Percentiles rank a stretch among this genome's conserved stretches.
Conservation (phyloP, 2,329 filamentous ascomycete genomes). For the Zasmidium citrigriseum region DNA sequence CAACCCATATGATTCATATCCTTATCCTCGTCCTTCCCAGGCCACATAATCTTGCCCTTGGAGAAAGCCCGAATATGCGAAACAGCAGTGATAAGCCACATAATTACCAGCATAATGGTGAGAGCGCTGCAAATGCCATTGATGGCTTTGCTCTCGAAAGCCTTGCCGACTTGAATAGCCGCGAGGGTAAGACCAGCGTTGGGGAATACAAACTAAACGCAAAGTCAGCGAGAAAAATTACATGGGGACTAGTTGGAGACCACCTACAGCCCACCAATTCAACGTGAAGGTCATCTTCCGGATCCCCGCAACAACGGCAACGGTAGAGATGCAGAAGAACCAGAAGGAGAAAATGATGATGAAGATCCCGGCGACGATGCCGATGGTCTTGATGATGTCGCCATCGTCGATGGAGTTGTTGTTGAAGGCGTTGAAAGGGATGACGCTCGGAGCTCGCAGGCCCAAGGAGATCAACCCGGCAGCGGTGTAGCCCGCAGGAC, state of each 20-base stretch:
- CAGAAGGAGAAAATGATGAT: constrained; percentile 53
- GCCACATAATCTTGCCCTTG: constrained; percentile 57
- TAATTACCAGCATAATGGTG: constrained; percentile 55
- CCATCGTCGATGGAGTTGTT: constrained; percentile 35
- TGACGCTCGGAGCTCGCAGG: constrained; percentile 39
- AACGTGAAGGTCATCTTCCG: constrained; percentile 51
- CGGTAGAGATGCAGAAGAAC: constrained; percentile 50
- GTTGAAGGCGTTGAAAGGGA: constrained; percentile 37
- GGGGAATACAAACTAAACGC: constrained; percentile 58
- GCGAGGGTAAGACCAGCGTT: constrained; percentile 65
- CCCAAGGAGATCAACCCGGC: constrained; percentile 52
- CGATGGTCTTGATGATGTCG: constrained; percentile 43
- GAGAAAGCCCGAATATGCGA: constrained; percentile 54
- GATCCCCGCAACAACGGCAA: constrained; percentile 40
- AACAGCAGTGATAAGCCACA: constrained; percentile 57
- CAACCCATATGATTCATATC: constrained; percentile 32
- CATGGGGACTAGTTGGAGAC: too few species aligned
- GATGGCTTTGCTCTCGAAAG: constrained; percentile 54
- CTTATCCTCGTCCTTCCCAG: constrained; percentile 62
- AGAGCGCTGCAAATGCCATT: constrained; percentile 57
- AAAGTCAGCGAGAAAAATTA: not conserved
- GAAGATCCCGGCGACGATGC: constrained; percentile 46
- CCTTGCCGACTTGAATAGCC: constrained; percentile 58
- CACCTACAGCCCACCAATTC: constrained; percentile 57
- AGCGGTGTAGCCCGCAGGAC: constrained; percentile 46